phyloP scores from a whole-genome alignment of 83 land plant genomes.

The Diphasiastrum complanatum region DNA sequence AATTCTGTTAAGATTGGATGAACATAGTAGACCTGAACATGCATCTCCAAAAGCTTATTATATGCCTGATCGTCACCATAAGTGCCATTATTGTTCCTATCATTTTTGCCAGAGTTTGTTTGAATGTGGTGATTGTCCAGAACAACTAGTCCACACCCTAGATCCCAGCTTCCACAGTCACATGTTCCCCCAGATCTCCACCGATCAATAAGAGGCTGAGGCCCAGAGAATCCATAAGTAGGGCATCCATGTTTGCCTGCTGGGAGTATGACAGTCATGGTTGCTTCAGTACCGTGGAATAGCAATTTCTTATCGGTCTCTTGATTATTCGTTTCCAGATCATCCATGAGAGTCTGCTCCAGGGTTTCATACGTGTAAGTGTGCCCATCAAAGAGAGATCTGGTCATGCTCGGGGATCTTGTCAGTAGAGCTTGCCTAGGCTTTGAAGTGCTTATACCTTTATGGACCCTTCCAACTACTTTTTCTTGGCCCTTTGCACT shows the following conservation, averaged over 20 bases:
- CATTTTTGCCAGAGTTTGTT: neutral
- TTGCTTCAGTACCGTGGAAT: neutral
- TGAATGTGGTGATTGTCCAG: neutral
- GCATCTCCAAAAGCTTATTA: neutral
- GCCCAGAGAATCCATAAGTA: neutral
- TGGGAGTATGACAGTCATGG: constrained; percentile 9
- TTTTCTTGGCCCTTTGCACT: too few species aligned
- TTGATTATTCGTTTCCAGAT: neutral
- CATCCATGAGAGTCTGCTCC: neutral
- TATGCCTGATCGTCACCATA: constrained; percentile 11
- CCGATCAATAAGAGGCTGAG: neutral
- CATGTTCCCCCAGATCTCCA: neutral
- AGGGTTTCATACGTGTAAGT: too few species aligned
- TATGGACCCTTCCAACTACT: too few species aligned
- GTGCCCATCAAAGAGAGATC: too few species aligned
- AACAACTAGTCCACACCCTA: neutral
- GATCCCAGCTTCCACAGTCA: neutral
- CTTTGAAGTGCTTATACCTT: too few species aligned
- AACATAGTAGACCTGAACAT: too few species aligned
- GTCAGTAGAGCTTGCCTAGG: too few species aligned
- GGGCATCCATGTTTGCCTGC: constrained; percentile 16
- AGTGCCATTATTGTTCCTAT: neutral
- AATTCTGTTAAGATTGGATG: too few species aligned
- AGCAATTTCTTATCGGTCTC: neutral
- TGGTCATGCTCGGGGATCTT: too few species aligned